These are phyloP conservation scores for Pugionium cornutum DNA, from an alignment of 345 rosid genomes.

Conservation along the genomic window DNA sequence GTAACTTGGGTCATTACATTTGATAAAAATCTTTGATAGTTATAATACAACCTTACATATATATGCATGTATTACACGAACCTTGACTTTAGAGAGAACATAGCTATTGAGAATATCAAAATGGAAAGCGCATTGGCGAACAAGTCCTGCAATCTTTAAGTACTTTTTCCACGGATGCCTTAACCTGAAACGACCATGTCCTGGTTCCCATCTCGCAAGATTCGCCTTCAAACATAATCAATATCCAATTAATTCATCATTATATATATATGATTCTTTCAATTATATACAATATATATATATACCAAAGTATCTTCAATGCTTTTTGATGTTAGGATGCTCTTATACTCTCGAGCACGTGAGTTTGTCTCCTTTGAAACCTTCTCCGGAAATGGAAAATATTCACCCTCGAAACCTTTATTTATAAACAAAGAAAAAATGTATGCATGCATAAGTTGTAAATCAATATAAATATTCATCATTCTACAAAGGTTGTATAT, in stretches of 20 bases:
- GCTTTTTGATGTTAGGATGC: conserved; percentile 58
- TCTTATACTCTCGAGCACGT: conserved; percentile 49
- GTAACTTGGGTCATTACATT: too few species aligned
- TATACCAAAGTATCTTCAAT: conserved; percentile 67
- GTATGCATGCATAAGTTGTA: neutral
- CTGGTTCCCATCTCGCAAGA: conserved; percentile 88
- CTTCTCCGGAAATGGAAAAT: conserved; percentile 43
- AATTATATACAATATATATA: too few species aligned
- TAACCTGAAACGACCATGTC: conserved; percentile 63
- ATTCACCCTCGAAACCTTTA: conserved; percentile 64
- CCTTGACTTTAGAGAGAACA: conserved; percentile 51
- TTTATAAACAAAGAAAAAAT: neutral
- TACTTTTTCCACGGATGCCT: conserved; percentile 82
- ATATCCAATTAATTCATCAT: too few species aligned
- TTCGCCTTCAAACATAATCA: conserved; percentile 50
- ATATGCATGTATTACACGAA: conserved; percentile 19
- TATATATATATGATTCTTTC: too few species aligned
- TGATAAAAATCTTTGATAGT: too few species aligned
- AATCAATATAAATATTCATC: too few species aligned
- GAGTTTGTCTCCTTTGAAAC: conserved; percentile 42
- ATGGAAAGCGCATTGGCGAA: conserved; percentile 75
- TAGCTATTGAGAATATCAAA: conserved; percentile 63
- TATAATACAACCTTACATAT: neutral
- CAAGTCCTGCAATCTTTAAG: conserved; percentile 57
- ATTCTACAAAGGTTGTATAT: too few species aligned